Percentiles rank a stretch among this genome's conserved stretches.
Evolutionary conservation across 768 basidiomycete genomes (phyloP).

Genomic region (Lanmaoa pseudosensibilis): DNA sequence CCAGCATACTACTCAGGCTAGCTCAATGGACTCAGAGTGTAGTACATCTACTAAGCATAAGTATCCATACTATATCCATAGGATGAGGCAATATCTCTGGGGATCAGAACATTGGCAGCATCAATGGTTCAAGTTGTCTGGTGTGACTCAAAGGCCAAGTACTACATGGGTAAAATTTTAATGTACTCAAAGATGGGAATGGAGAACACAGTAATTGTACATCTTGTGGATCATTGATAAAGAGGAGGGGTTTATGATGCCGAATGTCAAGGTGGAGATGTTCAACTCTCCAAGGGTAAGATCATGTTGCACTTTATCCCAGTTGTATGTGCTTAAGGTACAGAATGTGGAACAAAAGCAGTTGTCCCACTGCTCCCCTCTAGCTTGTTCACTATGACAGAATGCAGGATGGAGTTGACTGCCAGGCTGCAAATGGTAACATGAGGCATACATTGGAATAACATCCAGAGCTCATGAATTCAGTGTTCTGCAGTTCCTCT

Average conservation of each 20-base stretch:
- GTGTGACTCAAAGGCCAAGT: too few species aligned
- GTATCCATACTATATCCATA: too few species aligned
- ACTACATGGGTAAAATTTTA: too few species aligned
- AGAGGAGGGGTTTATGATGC: slow-evolving; percentile 82
- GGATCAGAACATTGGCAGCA: too few species aligned
- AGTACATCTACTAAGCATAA: too few species aligned
- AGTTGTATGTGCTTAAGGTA: slow-evolving; percentile 85
- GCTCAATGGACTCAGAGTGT: too few species aligned
- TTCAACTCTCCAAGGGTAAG: slow-evolving; percentile 29
- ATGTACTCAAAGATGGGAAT: too few species aligned
- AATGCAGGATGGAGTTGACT: slow-evolving; percentile 90
- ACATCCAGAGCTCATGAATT: slow-evolving; percentile 74
- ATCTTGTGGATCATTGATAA: slow-evolving; percentile 78
- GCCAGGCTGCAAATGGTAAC: too few species aligned
- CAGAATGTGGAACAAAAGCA: slow-evolving; percentile 87
- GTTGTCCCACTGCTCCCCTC: slow-evolving; percentile 93
- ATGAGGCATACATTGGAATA: slow-evolving; percentile 90
- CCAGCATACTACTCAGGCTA: too few species aligned
- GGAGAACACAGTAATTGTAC: too few species aligned
- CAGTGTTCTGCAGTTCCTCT: slow-evolving; percentile 80
- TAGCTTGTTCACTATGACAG: slow-evolving; percentile 92
- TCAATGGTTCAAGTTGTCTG: too few species aligned
- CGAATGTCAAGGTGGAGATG: slow-evolving; percentile 59
- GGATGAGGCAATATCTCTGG: too few species aligned
- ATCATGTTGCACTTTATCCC: slow-evolving; percentile 39